These are phyloP conservation scores for Thraustochytrium striatum DNA, from an alignment of 352 stramenopile genomes.

Conservation along the genomic window DNA sequence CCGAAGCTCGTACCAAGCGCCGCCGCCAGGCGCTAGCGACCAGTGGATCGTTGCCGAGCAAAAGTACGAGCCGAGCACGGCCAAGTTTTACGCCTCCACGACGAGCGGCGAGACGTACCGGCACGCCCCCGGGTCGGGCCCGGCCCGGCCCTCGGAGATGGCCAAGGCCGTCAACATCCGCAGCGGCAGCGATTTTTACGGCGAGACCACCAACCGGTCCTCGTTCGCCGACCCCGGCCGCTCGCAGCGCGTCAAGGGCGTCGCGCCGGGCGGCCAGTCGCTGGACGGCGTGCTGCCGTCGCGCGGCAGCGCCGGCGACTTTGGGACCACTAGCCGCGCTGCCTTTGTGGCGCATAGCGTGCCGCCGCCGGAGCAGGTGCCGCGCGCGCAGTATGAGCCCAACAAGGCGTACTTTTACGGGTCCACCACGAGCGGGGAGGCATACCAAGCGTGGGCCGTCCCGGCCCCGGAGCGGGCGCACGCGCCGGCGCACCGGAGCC, in stretches of 20 bases:
- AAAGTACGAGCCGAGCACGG: slow-evolving; percentile 34
- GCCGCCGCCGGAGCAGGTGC: neutral
- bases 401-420: slow-evolving; percentile 45
- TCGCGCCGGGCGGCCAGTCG: neutral
- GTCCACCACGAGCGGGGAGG: neutral
- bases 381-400: neutral
- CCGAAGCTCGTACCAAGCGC: neutral
- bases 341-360: slow-evolving; percentile 16
- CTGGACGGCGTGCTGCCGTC: slow-evolving; percentile 7
- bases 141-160: neutral
- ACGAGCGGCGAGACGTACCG: slow-evolving; percentile 6
- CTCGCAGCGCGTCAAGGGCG: neutral
- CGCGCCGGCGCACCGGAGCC: neutral
- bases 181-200: slow-evolving; percentile 8
- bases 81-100: slow-evolving; percentile 10
- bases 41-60: neutral
- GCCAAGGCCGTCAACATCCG: neutral
- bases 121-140: neutral
- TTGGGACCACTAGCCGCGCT: neutral
- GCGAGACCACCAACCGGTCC: neutral
- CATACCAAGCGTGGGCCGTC: neutral
- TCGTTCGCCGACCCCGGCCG: neutral
- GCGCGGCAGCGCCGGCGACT: neutral
- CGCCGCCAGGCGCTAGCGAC: neutral
- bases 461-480: neutral